These are phyloP conservation scores for Russula lepida DNA, from an alignment of 768 basidiomycete species.

Conservation along the genomic window DNA sequence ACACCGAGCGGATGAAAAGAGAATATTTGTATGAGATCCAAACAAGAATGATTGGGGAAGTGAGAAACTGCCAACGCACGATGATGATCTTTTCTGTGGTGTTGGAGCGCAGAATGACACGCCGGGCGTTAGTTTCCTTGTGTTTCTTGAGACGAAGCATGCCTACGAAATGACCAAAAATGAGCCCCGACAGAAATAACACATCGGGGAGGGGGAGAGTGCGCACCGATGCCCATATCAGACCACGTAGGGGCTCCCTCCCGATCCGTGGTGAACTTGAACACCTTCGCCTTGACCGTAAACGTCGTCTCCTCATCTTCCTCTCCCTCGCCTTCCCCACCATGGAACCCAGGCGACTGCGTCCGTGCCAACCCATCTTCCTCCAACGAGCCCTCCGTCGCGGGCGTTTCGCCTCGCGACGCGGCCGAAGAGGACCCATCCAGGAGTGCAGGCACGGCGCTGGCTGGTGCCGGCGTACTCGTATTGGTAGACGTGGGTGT, in stretches of 20 bases:
- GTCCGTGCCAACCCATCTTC: slow-evolving; percentile 21
- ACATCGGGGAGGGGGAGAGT: not conserved
- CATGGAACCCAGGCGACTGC: slow-evolving; percentile 32
- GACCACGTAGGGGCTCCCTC: slow-evolving; percentile 46
- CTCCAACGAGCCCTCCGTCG: slow-evolving; percentile 24
- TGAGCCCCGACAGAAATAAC: not conserved
- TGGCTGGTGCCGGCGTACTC: not conserved
- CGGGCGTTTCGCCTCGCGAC: slow-evolving; percentile 21
- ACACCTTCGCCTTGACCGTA: slow-evolving; percentile 53
- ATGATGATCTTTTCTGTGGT: slow-evolving; percentile 67
- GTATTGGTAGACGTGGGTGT: not conserved
- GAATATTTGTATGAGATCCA: not conserved
- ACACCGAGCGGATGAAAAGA: not conserved
- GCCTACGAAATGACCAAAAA: slow-evolving; percentile 32
- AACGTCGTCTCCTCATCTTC: slow-evolving; percentile 67
- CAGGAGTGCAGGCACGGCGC: not conserved
- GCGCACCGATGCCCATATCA: slow-evolving; percentile 60
- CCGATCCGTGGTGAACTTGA: slow-evolving; percentile 43
- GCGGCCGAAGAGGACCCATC: not conserved
- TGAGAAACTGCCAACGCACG: slow-evolving; percentile 35
- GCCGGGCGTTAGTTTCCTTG: slow-evolving; percentile 48
- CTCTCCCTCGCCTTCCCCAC: slow-evolving; percentile 72
- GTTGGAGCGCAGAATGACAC: slow-evolving; percentile 64
- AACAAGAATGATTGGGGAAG: slow-evolving; percentile 1
- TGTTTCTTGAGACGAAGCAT: slow-evolving; percentile 67